Evolutionary conservation across 768 basidiomycete species (phyloP), one percentile per base, ranked within the genome.

Genomic region (Mycena epipterygia): DNA sequence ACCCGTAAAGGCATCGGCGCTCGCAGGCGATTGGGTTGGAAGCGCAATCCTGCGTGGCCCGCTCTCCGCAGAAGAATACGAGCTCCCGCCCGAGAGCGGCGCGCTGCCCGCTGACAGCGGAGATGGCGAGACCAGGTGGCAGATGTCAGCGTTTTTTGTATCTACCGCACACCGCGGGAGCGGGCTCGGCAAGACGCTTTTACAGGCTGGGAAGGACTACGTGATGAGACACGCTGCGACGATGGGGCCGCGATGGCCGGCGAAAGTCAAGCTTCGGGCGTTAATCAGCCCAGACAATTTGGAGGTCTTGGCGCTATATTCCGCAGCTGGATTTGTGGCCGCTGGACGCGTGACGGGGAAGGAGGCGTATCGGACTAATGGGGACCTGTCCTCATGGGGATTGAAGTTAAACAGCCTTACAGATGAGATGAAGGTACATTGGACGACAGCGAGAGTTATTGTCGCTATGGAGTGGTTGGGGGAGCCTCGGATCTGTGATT

Each of bases 331-430:
- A 4, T 73, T 73, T 55, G 55, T 59, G 16, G 73, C 67, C 19
- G 65, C 57, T 0, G 69, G 53, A 16, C 69, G 65, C 14, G 46
- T 61, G 49, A 73, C 68, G 19, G 69, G 73, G 30, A 55, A 70
- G 30, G 73, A 73, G 56, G 69, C 73, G 17, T 73, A 67, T 55
- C 53, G 66, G 32, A 68, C 69, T 1, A 73, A 73, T 23, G 73
- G 73, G 14, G 73, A 73, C 37, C 21, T 56, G 1, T 11, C 53
- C 12, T 32, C 19, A 1, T 70, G 64, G 62, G 56, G 55, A 6
- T 39, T 59, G 49, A 70, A 71, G 58, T 8, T 71, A 5, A 19
- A 67, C n/a, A 63, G 48, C 29, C 61, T 71, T 1, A 33, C 63
- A 5, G 72, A 73, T 3, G 73, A 71, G 4, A 12, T 52, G 65